Percentiles rank a stretch among this genome's conserved stretches.
phyloP scores from a whole-genome alignment of 306 rosid species.

The Carpinus viminea region DNA sequence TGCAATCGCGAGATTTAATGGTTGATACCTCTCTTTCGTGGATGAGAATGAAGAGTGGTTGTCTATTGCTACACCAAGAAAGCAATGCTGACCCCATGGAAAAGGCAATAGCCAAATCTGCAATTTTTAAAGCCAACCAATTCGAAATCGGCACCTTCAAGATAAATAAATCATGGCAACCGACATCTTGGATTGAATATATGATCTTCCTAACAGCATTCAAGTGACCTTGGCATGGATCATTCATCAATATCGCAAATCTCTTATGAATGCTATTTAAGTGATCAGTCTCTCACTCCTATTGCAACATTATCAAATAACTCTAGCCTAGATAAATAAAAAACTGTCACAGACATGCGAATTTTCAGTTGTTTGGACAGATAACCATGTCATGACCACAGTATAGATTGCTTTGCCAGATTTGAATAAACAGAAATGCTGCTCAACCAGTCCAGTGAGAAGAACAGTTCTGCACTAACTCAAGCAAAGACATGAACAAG shows the following conservation, averaged over 20 bases:
- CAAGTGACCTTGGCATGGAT: conserved; percentile 85
- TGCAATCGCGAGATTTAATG: conserved; percentile 74
- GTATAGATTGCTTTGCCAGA: conserved; percentile 32
- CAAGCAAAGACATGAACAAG: not conserved
- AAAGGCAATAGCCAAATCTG: conserved; percentile 98
- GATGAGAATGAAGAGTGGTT: conserved; percentile 78
- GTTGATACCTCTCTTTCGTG: conserved; percentile 93
- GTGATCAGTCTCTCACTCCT: conserved; percentile 57
- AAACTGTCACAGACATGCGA: conserved; percentile 51
- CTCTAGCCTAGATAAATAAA: conserved; percentile 50
- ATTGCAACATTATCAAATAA: conserved; percentile 49
- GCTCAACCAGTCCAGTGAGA: conserved; percentile 12
- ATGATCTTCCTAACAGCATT: conserved; percentile 83
- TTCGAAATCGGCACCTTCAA: conserved; percentile 98
- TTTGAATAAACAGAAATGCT: conserved; percentile 19
- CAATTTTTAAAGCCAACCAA: conserved; percentile 99
- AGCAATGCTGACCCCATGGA: conserved; percentile 97
- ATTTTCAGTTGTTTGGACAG: conserved; percentile 30
- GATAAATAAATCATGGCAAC: conserved; percentile 94
- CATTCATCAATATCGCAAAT: conserved; percentile 75
- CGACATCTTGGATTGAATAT: conserved; percentile 88
- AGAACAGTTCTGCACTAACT: not conserved
- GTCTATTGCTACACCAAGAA: conserved; percentile 94
- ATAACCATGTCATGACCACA: conserved; percentile 42
- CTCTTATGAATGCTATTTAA: conserved; percentile 52